Conservation (phyloP, 305 asterid species). For the Solanum hybrid region DNA sequence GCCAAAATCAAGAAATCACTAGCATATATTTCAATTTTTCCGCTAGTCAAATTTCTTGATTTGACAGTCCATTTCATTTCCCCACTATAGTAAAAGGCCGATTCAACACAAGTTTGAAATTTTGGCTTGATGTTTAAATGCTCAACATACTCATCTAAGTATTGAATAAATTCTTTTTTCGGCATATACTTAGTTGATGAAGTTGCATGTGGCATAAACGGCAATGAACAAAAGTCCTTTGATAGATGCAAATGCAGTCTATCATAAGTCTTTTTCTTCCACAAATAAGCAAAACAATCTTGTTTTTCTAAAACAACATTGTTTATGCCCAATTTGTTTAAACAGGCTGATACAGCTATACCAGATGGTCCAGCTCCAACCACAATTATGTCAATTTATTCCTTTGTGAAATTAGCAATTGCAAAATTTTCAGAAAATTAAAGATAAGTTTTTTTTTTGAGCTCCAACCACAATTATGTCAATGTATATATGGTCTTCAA, state of each 20-base stretch:
- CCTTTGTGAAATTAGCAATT: neutral
- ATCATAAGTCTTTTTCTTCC: conserved; percentile 8
- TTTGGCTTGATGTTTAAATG: neutral
- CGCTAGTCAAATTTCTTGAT: neutral
- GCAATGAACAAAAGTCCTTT: conserved; percentile 5
- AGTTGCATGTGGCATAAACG: neutral
- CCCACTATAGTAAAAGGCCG: neutral
- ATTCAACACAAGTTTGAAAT: neutral
- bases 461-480: too few relatives aligned
- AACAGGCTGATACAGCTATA: neutral
- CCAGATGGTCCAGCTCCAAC: too few relatives aligned
- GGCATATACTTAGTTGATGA: neutral
- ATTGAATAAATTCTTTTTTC: neutral
- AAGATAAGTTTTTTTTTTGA: neutral
- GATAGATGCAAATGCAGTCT: conserved; percentile 10
- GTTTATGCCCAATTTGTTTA: neutral
- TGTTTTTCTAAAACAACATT: conserved; percentile 9
- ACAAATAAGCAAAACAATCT: conserved; percentile 7
- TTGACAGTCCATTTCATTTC: conserved; percentile 4
- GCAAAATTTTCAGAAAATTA: neutral
- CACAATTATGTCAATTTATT: neutral
- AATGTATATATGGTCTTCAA: neutral
- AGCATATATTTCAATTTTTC: neutral
- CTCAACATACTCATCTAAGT: conserved; percentile 4
- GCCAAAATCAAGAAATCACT: conserved; percentile 12